A percentile compares a stretch with the other conserved stretches of the same genome.
Evolutionary conservation across 2,329 filamentous ascomycete genomes (phyloP).

Genomic region (Neobulgaria alba): DNA sequence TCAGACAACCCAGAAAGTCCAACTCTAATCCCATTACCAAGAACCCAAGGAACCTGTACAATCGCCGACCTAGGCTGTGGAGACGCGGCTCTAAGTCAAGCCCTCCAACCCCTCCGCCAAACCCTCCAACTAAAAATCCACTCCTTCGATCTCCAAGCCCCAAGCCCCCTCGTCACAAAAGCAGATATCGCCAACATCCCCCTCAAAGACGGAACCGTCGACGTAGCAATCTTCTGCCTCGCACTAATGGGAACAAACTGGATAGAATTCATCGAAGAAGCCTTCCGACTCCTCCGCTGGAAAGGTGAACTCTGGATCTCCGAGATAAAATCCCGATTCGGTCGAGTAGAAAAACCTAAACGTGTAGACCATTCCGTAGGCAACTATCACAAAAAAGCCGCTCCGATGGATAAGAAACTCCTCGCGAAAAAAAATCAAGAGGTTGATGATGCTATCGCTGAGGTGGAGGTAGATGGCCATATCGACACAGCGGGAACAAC

Average conservation of each 20-base stretch:
- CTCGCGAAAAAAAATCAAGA: slow-evolving; percentile 35
- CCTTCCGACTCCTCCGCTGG: slow-evolving; percentile 82
- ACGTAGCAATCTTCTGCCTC: slow-evolving; percentile 90
- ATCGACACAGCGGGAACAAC: slow-evolving; percentile 62
- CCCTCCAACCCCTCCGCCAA: slow-evolving; percentile 53
- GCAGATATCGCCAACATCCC: slow-evolving; percentile 86
- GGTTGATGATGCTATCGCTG: slow-evolving; percentile 47
- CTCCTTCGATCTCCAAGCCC: slow-evolving; percentile 80
- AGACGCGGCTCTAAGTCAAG: slow-evolving; percentile 71
- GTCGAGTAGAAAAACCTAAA: slow-evolving; percentile 41
- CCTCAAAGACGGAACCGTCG: slow-evolving; percentile 62
- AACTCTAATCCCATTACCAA: slow-evolving; percentile 44
- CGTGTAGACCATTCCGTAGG: slow-evolving; percentile 66
- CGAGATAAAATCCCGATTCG: slow-evolving; percentile 93
- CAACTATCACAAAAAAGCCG: slow-evolving; percentile 43
- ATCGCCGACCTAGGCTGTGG: slow-evolving; percentile 92
- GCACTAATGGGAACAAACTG: slow-evolving; percentile 99
- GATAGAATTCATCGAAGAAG: slow-evolving; percentile 93
- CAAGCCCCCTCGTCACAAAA: slow-evolving; percentile 67
- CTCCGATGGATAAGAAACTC: slow-evolving; percentile 35
- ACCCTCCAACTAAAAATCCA: slow-evolving; percentile 66
- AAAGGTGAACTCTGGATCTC: slow-evolving; percentile 96
- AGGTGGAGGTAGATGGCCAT: slow-evolving; percentile 62
- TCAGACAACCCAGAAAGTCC: slow-evolving; percentile 7
- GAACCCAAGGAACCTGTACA: slow-evolving; percentile 62